phyloP scores from a whole-genome alignment of 495 filamentous ascomycete genomes.

The Aspergillus sclerotioniger region DNA sequence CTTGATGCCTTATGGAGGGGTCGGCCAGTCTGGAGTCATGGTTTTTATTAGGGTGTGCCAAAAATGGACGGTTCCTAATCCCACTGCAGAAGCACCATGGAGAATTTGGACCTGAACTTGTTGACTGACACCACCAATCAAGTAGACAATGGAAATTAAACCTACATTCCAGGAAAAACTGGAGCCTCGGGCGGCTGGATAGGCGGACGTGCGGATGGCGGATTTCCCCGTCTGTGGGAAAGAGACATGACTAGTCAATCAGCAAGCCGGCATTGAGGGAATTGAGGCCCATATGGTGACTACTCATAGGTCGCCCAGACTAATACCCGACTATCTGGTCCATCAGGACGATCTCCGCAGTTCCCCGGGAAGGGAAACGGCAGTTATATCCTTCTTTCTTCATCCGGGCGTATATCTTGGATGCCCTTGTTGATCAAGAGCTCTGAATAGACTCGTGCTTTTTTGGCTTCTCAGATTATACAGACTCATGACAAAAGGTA shows the following conservation, averaged over 20 bases:
- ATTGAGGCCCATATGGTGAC: neutral
- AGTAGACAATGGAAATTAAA: neutral
- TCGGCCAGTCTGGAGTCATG: neutral
- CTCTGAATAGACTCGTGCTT: conserved; percentile 1
- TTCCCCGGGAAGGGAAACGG: conserved; percentile 7
- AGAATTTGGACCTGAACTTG: neutral
- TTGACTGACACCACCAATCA: neutral
- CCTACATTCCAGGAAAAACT: neutral
- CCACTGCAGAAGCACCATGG: neutral
- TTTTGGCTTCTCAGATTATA: neutral
- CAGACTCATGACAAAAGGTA: neutral
- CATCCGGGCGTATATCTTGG: neutral
- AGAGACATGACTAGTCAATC: neutral
- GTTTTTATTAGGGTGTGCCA: neutral
- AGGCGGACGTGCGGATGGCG: neutral
- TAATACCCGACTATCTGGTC: neutral
- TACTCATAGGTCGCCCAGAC: neutral
- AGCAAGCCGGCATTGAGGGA: neutral
- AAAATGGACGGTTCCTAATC: neutral
- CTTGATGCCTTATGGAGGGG: neutral
- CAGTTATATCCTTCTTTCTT: neutral
- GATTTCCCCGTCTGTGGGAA: neutral
- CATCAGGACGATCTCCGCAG: conserved; percentile 9
- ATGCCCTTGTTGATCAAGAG: neutral
- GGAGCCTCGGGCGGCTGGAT: neutral